Base-by-base conservation (phyloP, 306 rosid genomes). In the Styphnolobium japonicum region DNA sequence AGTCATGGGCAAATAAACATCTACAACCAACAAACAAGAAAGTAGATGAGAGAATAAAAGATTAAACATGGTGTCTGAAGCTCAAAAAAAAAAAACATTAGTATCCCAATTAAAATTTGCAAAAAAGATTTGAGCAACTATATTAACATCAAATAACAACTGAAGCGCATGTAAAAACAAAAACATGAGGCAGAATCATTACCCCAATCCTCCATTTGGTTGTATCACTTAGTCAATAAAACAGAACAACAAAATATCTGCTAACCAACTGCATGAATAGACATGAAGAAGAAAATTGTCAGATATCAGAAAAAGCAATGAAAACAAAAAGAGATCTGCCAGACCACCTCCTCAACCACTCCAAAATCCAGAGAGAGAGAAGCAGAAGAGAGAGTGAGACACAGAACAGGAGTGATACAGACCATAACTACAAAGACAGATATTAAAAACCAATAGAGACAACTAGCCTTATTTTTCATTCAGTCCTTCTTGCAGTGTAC, bases 201-300 rank as follows among this genome's bases (percentile, higher is more conserved):
- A 92, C 97, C 97, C 97, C 92, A 92, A 69, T 88, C 92, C 67
- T 90, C 97, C 97, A 92, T 91, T 61, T 81, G 5, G 33, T n/a
- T 53, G 63, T 43, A 62, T 68, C 36, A 52, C 72, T 77, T 33
- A n/a, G n/a, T n/a, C n/a, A n/a, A n/a, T n/a, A n/a, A n/a, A n/a
- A n/a, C n/a, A n/a, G 57, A 76, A 65, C n/a, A 23, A 42, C 12
- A 39, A 72, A 55, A 39, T 80, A 27, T 15, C 80, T 37, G 69
- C 39, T 43, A 37, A 48, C 42, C 5, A n/a, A 52, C 79, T 80
- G 84, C 82, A 76, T 19, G 5, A 34, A 67, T 15, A 60, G 7
- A 36, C 6, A 58, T 8, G 4, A 6, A 7, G 23, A 68, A 62
- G 9, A 36, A 78, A 52, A 16, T 1, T 0, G 62, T 83, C 65